These are phyloP conservation scores for Myxozyma vanderwaltii DNA, from an alignment of 805 yeast genomes.

Conservation along the genomic window DNA sequence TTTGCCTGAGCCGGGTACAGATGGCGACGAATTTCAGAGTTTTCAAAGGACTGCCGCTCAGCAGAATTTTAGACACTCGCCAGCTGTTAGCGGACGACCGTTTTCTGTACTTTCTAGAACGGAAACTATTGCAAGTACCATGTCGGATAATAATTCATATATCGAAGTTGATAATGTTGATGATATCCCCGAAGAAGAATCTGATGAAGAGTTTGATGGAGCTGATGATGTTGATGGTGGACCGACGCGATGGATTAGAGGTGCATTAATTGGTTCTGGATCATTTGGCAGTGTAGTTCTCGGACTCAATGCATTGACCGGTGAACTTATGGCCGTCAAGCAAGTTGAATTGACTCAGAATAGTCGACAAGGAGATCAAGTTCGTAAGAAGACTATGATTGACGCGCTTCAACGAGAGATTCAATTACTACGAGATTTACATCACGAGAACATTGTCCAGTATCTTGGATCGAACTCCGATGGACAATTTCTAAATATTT, in stretches of 20 bases:
- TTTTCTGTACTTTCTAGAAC: slow-evolving; percentile 17
- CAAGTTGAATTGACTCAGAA: slow-evolving; percentile 66
- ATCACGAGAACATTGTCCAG: slow-evolving; percentile 90
- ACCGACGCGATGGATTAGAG: slow-evolving; percentile 87
- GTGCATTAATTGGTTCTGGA: slow-evolving; percentile 92
- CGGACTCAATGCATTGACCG: slow-evolving; percentile 89
- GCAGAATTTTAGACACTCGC: slow-evolving; percentile 3
- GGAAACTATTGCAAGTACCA: slow-evolving; percentile 17
- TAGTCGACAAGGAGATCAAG: slow-evolving; percentile 37
- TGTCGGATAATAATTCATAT: slow-evolving; percentile 32
- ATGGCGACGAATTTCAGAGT: not conserved
- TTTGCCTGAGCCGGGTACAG: slow-evolving; percentile 6
- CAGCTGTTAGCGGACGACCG: slow-evolving; percentile 4
- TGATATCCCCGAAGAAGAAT: slow-evolving; percentile 29
- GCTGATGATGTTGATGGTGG: slow-evolving; percentile 49
- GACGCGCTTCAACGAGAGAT: slow-evolving; percentile 81
- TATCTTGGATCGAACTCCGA: slow-evolving; percentile 87
- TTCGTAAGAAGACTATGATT: slow-evolving; percentile 57
- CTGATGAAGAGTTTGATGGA: slow-evolving; percentile 37
- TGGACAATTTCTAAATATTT: slow-evolving; percentile 71
- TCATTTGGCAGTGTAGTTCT: slow-evolving; percentile 91
- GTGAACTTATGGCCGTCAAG: slow-evolving; percentile 96
- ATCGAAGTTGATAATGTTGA: slow-evolving; percentile 31
- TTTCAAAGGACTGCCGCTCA: slow-evolving; percentile 8
- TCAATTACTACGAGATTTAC: slow-evolving; percentile 69